phyloP scores from a whole-genome alignment of 2,329 filamentous ascomycete genomes.

The Helotiales sp. region DNA sequence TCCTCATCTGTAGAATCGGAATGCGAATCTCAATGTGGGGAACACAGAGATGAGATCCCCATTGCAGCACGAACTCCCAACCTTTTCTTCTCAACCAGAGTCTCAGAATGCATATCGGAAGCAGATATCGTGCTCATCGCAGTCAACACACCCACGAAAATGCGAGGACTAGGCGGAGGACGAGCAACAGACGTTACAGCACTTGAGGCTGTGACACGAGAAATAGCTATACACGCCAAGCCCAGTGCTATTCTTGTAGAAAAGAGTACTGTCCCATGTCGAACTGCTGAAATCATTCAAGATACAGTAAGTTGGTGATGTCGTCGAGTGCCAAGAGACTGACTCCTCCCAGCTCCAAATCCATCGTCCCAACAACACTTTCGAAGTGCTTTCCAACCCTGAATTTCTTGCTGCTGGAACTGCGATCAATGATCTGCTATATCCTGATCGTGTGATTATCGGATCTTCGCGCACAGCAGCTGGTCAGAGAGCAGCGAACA shows the following conservation, averaged over 20 bases:
- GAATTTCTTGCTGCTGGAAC: conserved; percentile 81
- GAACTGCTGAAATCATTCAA: conserved; percentile 69
- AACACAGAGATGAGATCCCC: conserved; percentile 31
- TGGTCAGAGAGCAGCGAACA: conserved; percentile 61
- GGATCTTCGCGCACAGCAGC: conserved; percentile 62
- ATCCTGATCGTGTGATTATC: conserved; percentile 74
- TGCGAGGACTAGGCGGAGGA: conserved; percentile 66
- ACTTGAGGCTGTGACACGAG: conserved; percentile 67
- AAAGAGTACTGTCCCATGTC: conserved; percentile 78
- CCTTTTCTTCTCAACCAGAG: conserved; percentile 71
- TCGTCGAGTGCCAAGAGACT: not conserved
- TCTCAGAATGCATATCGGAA: conserved; percentile 59
- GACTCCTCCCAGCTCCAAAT: conserved; percentile 47
- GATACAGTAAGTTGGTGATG: conserved; percentile 54
- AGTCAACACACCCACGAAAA: conserved; percentile 80
- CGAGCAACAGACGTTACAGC: conserved; percentile 71
- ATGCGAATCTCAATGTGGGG: conserved; percentile 33
- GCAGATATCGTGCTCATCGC: conserved; percentile 75
- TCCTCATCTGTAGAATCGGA: conserved; percentile 36
- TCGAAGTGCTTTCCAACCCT: conserved; percentile 78
- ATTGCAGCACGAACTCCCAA: conserved; percentile 57
- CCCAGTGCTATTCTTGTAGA: conserved; percentile 74
- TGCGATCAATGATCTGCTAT: conserved; percentile 68
- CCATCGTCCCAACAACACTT: conserved; percentile 62
- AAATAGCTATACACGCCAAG: conserved; percentile 66